Evolutionary conservation across 768 basidiomycete genomes (phyloP), one percentile per base, ranked within the genome.

Genomic region (Omphalotus guepiniiformis): DNA sequence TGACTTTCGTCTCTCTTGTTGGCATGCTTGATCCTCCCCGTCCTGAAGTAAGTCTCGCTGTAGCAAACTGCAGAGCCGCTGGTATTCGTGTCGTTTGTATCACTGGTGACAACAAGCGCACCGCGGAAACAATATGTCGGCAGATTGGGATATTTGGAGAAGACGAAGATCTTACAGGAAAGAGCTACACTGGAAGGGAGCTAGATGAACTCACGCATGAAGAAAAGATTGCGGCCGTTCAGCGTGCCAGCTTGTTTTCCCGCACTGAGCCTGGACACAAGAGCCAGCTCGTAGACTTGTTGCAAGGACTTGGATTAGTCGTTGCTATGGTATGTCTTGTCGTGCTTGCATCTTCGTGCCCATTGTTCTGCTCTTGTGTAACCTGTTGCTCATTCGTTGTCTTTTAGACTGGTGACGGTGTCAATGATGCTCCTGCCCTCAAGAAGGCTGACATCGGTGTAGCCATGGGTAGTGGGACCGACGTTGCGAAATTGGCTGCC

Each of bases 11-110:
- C 48, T 94, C 93, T 12, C 73, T 99, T 39, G 92, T 95, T 49
- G 95, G 91, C 48, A 99, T 99, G 96, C 79, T 95, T 35, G 95
- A 99, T 60, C 95, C 95, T 18, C 95, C 95, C 4, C 87, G 95
- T 23, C 94, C 95, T 3, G 95, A 97, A 68, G 96, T 93, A 32
- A 76, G 78, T 26, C 74, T 65, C 28, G 94, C 96, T 9, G 81
- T 99, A 23, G 88, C 85, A 27, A 92, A 90, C 63, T 97, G 94
- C 71, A 82, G 73, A 56, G 85, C 88, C 13, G 95, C 94, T 6
- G 95, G 95, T 13, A 95, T 99, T 56, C 80, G 94, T 30, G 93
- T 97, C 37, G 83, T 99, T 56, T 95, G 95, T 59, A 95, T 99
- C 63, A 99, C 95, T 3, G 95, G 95, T 34, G 95, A 98, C 67